phyloP scores from a whole-genome alignment of 129 eudicot species.

The Oenanthe sinensis region DNA sequence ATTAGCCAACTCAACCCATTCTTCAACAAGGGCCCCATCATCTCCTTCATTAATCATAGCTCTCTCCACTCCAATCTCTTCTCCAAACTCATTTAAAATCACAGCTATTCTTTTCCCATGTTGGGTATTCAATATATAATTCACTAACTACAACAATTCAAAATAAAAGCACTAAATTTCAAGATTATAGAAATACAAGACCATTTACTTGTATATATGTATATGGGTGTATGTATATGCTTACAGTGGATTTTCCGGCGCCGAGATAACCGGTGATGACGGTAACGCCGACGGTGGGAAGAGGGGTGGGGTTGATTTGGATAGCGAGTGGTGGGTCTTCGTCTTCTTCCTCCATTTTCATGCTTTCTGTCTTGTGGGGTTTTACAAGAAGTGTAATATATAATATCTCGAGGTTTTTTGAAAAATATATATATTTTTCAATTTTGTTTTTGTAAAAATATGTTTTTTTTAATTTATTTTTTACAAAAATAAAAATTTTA shows the following conservation, averaged over 20 bases:
- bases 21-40: slow-evolving; percentile 85
- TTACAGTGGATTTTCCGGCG: slow-evolving; percentile 94
- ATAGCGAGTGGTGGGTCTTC: slow-evolving; percentile 78
- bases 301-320: slow-evolving; percentile 36
- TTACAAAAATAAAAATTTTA: too few relatives aligned
- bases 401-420: too few relatives aligned
- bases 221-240: neutral
- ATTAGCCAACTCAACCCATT: slow-evolving; percentile 98
- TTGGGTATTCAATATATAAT: slow-evolving; percentile 58
- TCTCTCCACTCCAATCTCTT: slow-evolving; percentile 94
- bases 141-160: slow-evolving; percentile 48
- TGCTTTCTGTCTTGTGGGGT: neutral
- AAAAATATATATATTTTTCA: too few relatives aligned
- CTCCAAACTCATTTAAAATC: slow-evolving; percentile 93
- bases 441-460: too few relatives aligned
- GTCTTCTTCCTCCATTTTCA: slow-evolving; percentile 72
- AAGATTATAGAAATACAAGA: neutral
- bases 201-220: neutral
- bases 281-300: slow-evolving; percentile 74
- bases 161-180: neutral
- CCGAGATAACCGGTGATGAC: slow-evolving; percentile 98
- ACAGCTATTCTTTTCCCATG: slow-evolving; percentile 97
- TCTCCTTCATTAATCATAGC: slow-evolving; percentile 98
- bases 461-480: too few relatives aligned
- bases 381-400: too few relatives aligned